Evolutionary conservation across 2,329 filamentous ascomycete genomes (phyloP), one percentile per base, ranked within the genome.

Genomic region (Monilinia laxa): DNA sequence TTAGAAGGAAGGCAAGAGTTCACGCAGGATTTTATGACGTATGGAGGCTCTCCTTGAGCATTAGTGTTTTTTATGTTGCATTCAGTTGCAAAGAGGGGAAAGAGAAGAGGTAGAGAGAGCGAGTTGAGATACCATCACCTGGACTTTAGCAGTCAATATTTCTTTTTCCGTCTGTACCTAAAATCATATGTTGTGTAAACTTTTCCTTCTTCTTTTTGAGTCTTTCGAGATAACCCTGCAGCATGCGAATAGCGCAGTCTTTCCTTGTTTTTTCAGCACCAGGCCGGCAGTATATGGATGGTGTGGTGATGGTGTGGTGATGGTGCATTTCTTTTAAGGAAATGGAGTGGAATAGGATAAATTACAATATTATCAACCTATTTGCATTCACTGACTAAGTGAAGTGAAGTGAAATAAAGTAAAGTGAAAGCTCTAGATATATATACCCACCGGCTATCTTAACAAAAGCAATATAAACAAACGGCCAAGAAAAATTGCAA

Each of bases 171-270:
- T 54, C 16, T 62, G 59, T 62, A 62, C 31, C 23, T 53, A 62
- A 62, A 40, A 58, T 45, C 40, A 62, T 62, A 53, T 62, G 59
- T 62, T 62, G 54, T 62, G 59, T 62, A 54, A 62, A 62, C 28
- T 62, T 20, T 52, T 40, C 49, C 14, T 60, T 3, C 2, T 38
- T 60, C 25, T 11, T 59, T 60, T 11, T 60, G n/a, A 31, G 3
- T 51, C 45, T 23, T 49, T 23, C 4, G 45, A 51, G 57, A 60
- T 51, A 60, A 60, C 45, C n/a, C 42, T 51, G 57, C 45, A 49
- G 45, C 57, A 60, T 60, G 57, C 57, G 28, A 51, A 51, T 25
- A 60, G 57, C 57, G 45, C 57, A 60, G 57, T 25, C 16, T 59
- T 59, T 11, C 38, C 28, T 31, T 58, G 49, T 59, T 11, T 51